Percentiles rank a stretch among this genome's conserved stretches.
phyloP scores from a whole-genome alignment of 768 basidiomycete genomes.

The Tylopilus plumbeoviolaceoides region DNA sequence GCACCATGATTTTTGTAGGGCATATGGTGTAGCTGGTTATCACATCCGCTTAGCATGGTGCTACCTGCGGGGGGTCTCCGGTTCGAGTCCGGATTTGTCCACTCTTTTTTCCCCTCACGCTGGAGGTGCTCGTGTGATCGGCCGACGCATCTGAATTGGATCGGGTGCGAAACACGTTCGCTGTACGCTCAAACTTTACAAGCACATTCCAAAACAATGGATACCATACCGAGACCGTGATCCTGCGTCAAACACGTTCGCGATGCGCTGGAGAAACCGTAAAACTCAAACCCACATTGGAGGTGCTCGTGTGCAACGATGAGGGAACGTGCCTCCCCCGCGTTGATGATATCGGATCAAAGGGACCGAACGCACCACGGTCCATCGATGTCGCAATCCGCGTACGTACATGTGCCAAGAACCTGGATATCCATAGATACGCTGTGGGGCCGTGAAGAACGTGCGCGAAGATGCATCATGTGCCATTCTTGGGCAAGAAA shows the following conservation, averaged over 20 bases:
- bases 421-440: background rate
- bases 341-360: background rate
- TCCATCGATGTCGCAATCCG: too few relatives aligned
- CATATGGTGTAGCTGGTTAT: slow-evolving; percentile 40
- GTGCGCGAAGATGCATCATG: background rate
- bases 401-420: background rate
- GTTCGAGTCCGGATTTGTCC: slow-evolving; percentile 40
- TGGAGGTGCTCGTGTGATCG: too few relatives aligned
- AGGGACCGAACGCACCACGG: background rate
- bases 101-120: slow-evolving; percentile 17
- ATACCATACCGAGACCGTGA: too few relatives aligned
- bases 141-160: too few relatives aligned
- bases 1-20: slow-evolving; percentile 8
- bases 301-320: too few relatives aligned
- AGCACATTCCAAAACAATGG: too few relatives aligned
- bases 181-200: too few relatives aligned
- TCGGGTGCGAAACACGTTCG: too few relatives aligned
- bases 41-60: slow-evolving; percentile 38
- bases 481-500: too few relatives aligned
- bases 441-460: background rate
- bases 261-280: too few relatives aligned
- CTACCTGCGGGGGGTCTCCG: slow-evolving; percentile 37
- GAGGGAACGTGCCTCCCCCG: background rate
- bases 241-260: too few relatives aligned
- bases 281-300: too few relatives aligned